A percentile compares a stretch with the other conserved stretches of the same genome.
Conservation (phyloP, 2,329 filamentous ascomycete genomes). For the Epichloe gansuensis region DNA sequence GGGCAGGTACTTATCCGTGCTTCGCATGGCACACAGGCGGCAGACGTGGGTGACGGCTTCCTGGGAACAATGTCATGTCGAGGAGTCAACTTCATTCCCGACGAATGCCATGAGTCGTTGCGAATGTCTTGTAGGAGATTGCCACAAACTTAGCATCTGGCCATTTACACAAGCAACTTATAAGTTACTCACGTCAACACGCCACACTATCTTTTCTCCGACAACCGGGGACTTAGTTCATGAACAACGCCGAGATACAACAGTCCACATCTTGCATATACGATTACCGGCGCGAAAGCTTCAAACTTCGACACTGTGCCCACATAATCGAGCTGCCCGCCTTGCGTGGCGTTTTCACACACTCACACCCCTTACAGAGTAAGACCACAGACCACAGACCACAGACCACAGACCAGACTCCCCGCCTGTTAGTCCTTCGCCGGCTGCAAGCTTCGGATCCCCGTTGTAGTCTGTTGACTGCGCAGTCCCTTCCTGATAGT, state of each 20-base stretch:
- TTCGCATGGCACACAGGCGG: too few species aligned
- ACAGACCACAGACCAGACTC: not conserved
- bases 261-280: not conserved
- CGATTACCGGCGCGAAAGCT: not conserved
- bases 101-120: not conserved
- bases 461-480: not conserved
- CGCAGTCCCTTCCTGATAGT: not conserved
- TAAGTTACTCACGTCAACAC: not conserved
- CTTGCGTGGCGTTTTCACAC: slow-evolving; percentile 4
- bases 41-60: not conserved
- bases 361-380: not conserved
- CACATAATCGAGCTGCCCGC: slow-evolving; percentile 1
- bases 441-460: not conserved
- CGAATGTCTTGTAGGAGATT: not conserved
- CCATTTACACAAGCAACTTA: not conserved
- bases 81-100: not conserved
- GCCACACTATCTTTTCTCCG: not conserved
- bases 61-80: not conserved
- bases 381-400: not conserved
- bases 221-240: not conserved
- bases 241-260: not conserved
- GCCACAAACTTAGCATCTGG: not conserved
- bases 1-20: too few species aligned
- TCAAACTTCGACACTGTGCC: not conserved
- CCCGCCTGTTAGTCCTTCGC: slow-evolving; percentile 5